A percentile compares a stretch with the other conserved stretches of the same genome.
Evolutionary conservation across 2,329 filamentous ascomycete species (phyloP).

Genomic region (Talaromyces sp.): DNA sequence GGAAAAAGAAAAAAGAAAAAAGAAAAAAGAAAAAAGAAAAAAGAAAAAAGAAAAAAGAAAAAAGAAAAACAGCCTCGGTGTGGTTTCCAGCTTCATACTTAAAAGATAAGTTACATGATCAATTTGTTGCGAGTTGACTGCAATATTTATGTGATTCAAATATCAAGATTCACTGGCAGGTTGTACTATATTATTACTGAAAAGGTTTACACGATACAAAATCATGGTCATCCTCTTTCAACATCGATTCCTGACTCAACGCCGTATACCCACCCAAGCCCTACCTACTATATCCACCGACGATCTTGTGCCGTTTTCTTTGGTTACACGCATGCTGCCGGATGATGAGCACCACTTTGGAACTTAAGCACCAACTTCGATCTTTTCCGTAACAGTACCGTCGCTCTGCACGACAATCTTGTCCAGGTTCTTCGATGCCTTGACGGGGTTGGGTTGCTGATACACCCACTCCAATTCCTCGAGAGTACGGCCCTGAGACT

Average conservation of each 20-base stretch:
- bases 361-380: constrained; percentile 31
- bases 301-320: background rate
- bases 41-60: no score
- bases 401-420: constrained; percentile 52
- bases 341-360: background rate
- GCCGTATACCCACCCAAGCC: no score
- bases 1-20: no score
- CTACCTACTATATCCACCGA: background rate
- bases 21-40: no score
- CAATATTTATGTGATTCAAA: no score
- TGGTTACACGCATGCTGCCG: background rate
- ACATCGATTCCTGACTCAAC: background rate
- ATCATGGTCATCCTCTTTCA: background rate
- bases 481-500: constrained; percentile 54
- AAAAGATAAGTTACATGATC: no score
- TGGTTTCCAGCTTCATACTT: no score
- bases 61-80: no score
- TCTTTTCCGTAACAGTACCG: constrained; percentile 52
- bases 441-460: constrained; percentile 54
- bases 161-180: no score
- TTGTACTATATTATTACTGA: no score
- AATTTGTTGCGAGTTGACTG: no score
- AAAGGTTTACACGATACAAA: no score
- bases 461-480: constrained; percentile 57
- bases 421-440: constrained; percentile 53